phyloP scores from a whole-genome alignment of 2,329 filamentous ascomycete species.

The Gnomoniopsis sp. region DNA sequence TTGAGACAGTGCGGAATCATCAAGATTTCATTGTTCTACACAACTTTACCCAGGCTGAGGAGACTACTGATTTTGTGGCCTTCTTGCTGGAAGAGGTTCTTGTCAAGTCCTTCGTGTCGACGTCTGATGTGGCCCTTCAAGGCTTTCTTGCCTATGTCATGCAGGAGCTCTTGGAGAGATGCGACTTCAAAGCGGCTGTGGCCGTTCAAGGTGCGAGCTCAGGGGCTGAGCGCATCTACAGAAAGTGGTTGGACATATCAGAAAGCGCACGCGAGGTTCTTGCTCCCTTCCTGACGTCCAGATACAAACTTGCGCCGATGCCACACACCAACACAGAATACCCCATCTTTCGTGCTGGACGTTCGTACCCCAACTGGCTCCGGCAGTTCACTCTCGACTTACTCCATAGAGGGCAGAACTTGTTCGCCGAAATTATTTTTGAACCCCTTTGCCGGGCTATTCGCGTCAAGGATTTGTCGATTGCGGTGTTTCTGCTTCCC shows the following conservation, averaged over 20 bases:
- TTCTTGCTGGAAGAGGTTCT: conserved; percentile 84
- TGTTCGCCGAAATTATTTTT: conserved; percentile 74
- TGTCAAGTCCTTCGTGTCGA: conserved; percentile 87
- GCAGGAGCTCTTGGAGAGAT: conserved; percentile 81
- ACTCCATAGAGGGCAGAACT: conserved; percentile 71
- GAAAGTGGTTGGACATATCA: conserved; percentile 75
- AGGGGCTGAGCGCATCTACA: conserved; percentile 59
- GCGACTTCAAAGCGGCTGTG: conserved; percentile 63
- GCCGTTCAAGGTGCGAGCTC: conserved; percentile 34
- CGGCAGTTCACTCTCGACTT: conserved; percentile 77
- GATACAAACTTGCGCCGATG: conserved; percentile 69
- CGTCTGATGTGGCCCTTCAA: conserved; percentile 82
- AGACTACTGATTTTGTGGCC: conserved; percentile 81
- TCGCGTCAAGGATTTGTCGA: conserved; percentile 78
- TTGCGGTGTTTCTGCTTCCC: conserved; percentile 84
- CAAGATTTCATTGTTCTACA: conserved; percentile 81
- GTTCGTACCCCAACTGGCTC: conserved; percentile 78
- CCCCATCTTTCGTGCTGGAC: conserved; percentile 69
- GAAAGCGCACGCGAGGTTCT: conserved; percentile 75
- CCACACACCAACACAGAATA: conserved; percentile 59
- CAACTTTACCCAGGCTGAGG: conserved; percentile 76
- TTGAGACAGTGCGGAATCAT: conserved; percentile 76
- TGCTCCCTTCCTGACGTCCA: conserved; percentile 83
- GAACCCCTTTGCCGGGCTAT: conserved; percentile 78
- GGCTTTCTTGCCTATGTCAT: conserved; percentile 92